A percentile compares a stretch with the other conserved stretches of the same genome.
phyloP scores from a whole-genome alignment of 1,284 basidiomycete species.

The Cystobasidium slooffiae region DNA sequence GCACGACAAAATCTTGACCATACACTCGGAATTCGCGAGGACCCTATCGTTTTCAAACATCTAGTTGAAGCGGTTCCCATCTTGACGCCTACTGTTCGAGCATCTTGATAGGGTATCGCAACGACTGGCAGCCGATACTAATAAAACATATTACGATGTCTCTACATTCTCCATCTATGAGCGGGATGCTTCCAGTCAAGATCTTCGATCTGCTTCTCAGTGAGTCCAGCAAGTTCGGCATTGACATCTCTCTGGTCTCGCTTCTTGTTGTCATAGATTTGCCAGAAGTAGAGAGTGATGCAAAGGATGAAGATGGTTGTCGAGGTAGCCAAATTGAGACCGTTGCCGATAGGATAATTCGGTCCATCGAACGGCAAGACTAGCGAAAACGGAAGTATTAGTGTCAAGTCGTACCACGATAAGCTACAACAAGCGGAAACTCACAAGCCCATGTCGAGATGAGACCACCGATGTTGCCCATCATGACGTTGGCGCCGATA shows the following conservation, averaged over 20 bases:
- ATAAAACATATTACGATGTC: too few species aligned
- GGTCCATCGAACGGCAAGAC: slow-evolving; percentile 44
- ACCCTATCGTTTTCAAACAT: too few species aligned
- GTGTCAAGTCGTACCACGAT: not conserved
- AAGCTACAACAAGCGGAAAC: not conserved
- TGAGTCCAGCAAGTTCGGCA: slow-evolving; percentile 32
- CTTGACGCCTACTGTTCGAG: too few species aligned
- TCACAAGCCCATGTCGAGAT: slow-evolving; percentile 53
- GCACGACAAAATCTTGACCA: too few species aligned
- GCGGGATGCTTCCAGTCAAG: slow-evolving; percentile 43
- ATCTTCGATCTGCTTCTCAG: slow-evolving; percentile 32
- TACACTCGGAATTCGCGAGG: too few species aligned
- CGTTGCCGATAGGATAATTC: slow-evolving; percentile 44
- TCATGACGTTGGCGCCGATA: slow-evolving; percentile 53
- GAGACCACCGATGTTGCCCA: slow-evolving; percentile 54
- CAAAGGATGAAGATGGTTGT: slow-evolving; percentile 45
- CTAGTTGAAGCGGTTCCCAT: too few species aligned
- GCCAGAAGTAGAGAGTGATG: slow-evolving; percentile 38
- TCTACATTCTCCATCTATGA: slow-evolving; percentile 36
- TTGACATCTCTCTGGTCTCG: slow-evolving; percentile 25
- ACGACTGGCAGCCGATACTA: too few species aligned
- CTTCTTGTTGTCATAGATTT: slow-evolving; percentile 46
- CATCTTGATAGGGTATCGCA: too few species aligned
- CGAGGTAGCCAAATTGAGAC: slow-evolving; percentile 46
- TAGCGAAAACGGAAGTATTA: slow-evolving; percentile 19